Conservation (phyloP, 148 eudicot species). For the Limonium bicolor region DNA sequence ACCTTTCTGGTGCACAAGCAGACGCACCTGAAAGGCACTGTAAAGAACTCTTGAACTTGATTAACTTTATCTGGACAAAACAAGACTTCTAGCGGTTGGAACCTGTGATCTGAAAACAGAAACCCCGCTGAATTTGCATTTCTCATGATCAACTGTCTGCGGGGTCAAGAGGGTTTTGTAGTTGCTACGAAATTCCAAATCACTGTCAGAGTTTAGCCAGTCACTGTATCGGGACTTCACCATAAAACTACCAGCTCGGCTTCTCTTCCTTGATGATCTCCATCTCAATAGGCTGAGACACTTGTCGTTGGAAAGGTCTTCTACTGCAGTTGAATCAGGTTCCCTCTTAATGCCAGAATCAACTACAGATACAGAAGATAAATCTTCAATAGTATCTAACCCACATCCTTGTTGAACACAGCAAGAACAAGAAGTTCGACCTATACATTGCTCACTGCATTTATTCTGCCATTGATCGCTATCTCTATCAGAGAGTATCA, state of each 20-base stretch:
- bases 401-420: constrained; percentile 4
- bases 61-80: constrained; percentile 53
- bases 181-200: constrained; percentile 3
- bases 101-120: constrained; percentile 37
- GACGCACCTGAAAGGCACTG: neutral
- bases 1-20: neutral
- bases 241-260: constrained; percentile 14
- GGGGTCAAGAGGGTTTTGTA: constrained; percentile 22
- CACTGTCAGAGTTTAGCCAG: neutral
- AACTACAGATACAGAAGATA: neutral
- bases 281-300: constrained; percentile 43
- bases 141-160: constrained; percentile 36
- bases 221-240: constrained; percentile 14
- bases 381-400: neutral
- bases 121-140: constrained; percentile 42
- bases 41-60: neutral
- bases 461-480: neutral
- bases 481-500: constrained; percentile 9
- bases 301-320: constrained; percentile 42
- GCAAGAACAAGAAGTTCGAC: neutral
- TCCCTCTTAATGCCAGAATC: neutral
- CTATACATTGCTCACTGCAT: neutral
- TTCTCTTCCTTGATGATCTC: constrained; percentile 47
- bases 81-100: constrained; percentile 30
- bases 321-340: constrained; percentile 5